These are phyloP conservation scores for Tricholoma matsutake DNA, from an alignment of 768 basidiomycete species.

Conservation along the genomic window DNA sequence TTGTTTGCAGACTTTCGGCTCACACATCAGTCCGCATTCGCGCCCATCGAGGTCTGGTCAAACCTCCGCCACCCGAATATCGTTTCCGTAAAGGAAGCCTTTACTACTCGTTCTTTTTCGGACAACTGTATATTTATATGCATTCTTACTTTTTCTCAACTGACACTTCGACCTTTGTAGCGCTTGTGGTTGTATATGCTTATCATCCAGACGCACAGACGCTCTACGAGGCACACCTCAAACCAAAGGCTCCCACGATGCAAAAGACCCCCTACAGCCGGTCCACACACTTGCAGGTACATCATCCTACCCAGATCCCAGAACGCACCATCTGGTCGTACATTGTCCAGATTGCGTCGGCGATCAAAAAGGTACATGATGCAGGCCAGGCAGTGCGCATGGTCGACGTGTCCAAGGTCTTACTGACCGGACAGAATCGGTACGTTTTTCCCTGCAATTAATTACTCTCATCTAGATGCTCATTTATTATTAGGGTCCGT, in stretches of 20 bases:
- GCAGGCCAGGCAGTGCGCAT: slow-evolving; percentile 75
- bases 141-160: slow-evolving; percentile 1
- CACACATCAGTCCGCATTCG: slow-evolving; percentile 77
- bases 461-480: not conserved
- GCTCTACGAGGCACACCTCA: slow-evolving; percentile 75
- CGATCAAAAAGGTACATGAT: slow-evolving; percentile 83
- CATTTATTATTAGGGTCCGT: slow-evolving; percentile 53
- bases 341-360: slow-evolving; percentile 84
- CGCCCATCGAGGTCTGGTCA: slow-evolving; percentile 82
- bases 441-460: slow-evolving; percentile 20
- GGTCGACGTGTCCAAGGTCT: slow-evolving; percentile 82
- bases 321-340: slow-evolving; percentile 92
- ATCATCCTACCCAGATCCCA: slow-evolving; percentile 42
- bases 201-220: slow-evolving; percentile 85
- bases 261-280: slow-evolving; percentile 21
- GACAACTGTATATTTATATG: slow-evolving; percentile 74
- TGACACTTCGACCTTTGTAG: slow-evolving; percentile 36
- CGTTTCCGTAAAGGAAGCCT: slow-evolving; percentile 82
- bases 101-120: slow-evolving; percentile 89
- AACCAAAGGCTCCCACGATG: slow-evolving; percentile 40
- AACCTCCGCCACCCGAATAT: slow-evolving; percentile 83
- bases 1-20: slow-evolving; percentile 71
- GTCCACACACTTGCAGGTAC: slow-evolving; percentile 19
- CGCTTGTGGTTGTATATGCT: slow-evolving; percentile 88
- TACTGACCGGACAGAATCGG: slow-evolving; percentile 90